Evolutionary conservation across 108 stramenopile species (phyloP).

Genomic region (Skeletonema marinoi): DNA sequence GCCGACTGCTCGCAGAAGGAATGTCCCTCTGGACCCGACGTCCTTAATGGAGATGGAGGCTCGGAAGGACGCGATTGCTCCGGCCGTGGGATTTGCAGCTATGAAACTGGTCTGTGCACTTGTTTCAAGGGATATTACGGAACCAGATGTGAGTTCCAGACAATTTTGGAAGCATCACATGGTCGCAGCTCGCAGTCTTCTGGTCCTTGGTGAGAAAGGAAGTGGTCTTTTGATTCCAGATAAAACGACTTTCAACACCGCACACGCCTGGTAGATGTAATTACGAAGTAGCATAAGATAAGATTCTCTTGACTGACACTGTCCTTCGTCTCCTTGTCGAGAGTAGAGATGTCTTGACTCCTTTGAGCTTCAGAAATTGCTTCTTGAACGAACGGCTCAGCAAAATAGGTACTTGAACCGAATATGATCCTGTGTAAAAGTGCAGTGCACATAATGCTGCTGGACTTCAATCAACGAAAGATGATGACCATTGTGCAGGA

Average conservation of each 20-base stretch:
- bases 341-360: no score
- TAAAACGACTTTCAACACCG: neutral
- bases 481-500: no score
- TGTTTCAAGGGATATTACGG: conserved; percentile 86
- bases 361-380: no score
- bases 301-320: no score
- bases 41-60: conserved; percentile 65
- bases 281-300: no score
- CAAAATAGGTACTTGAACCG: no score
- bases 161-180: conserved; percentile 36
- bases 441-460: no score
- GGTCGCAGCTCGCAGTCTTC: neutral
- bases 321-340: no score
- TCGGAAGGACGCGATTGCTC: conserved; percentile 81
- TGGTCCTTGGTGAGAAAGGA: neutral
- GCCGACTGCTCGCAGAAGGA: conserved; percentile 86
- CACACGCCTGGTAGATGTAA: no score
- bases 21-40: conserved; percentile 77
- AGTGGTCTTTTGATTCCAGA: neutral
- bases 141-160: conserved; percentile 82
- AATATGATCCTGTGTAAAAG: no score
- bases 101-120: conserved; percentile 61
- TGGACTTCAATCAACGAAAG: no score
- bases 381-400: no score
- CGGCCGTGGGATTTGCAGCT: conserved; percentile 83